phyloP scores from a whole-genome alignment of 2,329 filamentous ascomycete species.

The Hymenoscyphus linearis region DNA sequence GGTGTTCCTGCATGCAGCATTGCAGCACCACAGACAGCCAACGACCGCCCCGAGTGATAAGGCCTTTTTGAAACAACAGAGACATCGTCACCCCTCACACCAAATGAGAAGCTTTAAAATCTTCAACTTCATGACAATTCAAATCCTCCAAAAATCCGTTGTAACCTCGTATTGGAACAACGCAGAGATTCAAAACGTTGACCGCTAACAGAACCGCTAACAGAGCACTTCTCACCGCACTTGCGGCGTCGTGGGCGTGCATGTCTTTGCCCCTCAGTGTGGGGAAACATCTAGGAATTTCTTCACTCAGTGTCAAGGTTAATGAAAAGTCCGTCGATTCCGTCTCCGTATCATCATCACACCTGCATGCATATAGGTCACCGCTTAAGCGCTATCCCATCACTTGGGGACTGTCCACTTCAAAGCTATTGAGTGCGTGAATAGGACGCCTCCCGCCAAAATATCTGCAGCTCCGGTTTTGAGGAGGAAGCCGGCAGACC shows the following conservation, averaged over 20 bases:
- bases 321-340: conserved; percentile 3
- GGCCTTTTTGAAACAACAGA: not conserved
- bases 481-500: conserved; percentile 13
- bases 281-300: not conserved
- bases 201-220: conserved; percentile 5
- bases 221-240: not conserved
- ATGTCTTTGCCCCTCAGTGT: not conserved
- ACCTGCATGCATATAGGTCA: conserved; percentile 17
- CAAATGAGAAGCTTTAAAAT: not conserved
- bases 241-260: not conserved
- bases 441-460: conserved; percentile 4
- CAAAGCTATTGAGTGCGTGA: conserved; percentile 5
- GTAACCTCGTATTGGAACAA: conserved; percentile 1
- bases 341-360: not conserved
- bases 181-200: not conserved
- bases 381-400: conserved; percentile 24
- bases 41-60: not conserved
- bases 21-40: not conserved
- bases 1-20: conserved; percentile 1
- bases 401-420: conserved; percentile 14
- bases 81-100: not conserved
- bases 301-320: conserved; percentile 6
- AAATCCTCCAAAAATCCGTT: not conserved
- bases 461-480: conserved; percentile 10
- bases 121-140: not conserved